A percentile compares a stretch with the other conserved stretches of the same genome.
Conservation (phyloP, 768 basidiomycete species). For the Xerocomus spinulosus region DNA sequence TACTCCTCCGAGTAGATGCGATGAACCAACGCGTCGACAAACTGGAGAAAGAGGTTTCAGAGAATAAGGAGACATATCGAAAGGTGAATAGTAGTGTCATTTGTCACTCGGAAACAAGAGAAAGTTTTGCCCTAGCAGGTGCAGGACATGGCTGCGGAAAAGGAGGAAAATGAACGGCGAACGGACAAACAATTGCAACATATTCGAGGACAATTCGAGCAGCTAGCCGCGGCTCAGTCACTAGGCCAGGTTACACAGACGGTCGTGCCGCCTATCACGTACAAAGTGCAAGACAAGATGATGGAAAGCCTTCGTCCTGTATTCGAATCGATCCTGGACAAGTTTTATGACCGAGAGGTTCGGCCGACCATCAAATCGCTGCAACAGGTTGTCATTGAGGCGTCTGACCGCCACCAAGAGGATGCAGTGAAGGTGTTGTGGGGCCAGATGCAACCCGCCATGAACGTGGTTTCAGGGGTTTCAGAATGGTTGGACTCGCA, state of each 20-base stretch:
- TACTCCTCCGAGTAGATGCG: constrained; percentile 23
- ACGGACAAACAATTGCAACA: constrained; percentile 13
- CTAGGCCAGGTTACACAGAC: background rate
- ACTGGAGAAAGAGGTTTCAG: constrained; percentile 21
- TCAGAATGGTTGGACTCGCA: constrained; percentile 30
- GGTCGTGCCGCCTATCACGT: background rate
- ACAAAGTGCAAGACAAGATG: constrained; percentile 8
- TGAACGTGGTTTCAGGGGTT: constrained; percentile 29
- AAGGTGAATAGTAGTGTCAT: constrained; percentile 13
- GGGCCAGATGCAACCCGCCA: constrained; percentile 28
- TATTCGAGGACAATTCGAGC: constrained; percentile 16
- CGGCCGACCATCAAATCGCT: constrained; percentile 16
- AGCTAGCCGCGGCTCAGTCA: constrained; percentile 9
- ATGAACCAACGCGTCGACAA: constrained; percentile 16
- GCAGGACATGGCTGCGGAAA: constrained; percentile 14
- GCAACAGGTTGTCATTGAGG: constrained; percentile 5
- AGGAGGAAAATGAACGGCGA: constrained; percentile 9
- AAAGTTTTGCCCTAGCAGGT: constrained; percentile 13
- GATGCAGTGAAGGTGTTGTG: constrained; percentile 22
- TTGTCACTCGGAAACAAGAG: background rate
- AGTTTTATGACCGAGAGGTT: constrained; percentile 23
- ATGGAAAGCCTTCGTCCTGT: constrained; percentile 18
- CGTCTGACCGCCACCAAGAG: constrained; percentile 20
- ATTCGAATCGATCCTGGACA: constrained; percentile 16
- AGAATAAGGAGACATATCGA: constrained; percentile 10